Conservation (phyloP, 176 grass and related monocot genomes). For the Rhynchospora pubera region DNA sequence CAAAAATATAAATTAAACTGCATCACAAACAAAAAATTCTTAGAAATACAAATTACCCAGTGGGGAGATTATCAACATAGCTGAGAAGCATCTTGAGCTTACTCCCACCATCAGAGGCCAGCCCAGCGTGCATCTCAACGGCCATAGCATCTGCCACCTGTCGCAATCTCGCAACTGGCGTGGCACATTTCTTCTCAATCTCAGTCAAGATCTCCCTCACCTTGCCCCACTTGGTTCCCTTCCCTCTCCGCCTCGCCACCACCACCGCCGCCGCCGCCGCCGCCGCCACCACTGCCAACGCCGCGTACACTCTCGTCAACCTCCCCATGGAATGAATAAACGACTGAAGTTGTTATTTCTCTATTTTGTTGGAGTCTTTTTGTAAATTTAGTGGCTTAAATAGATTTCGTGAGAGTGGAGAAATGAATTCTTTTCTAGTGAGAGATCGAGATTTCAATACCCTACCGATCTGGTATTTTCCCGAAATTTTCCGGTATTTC, state of each 20-base stretch:
- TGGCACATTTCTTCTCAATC: conserved; percentile 40
- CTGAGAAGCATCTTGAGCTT: conserved; percentile 81
- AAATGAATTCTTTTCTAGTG: neutral
- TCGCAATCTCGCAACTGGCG: conserved; percentile 42
- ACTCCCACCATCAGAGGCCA: conserved; percentile 43
- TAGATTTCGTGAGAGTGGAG: neutral
- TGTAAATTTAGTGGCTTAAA: neutral
- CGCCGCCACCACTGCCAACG: conserved; percentile 18
- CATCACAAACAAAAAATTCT: neutral
- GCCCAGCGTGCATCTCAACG: conserved; percentile 63
- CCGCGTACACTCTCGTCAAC: conserved; percentile 38
- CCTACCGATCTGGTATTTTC: no score
- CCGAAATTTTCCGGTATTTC: no score
- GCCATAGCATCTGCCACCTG: conserved; percentile 75
- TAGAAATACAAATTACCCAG: conserved; percentile 38
- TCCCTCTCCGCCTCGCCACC: conserved; percentile 28
- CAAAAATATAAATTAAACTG: neutral
- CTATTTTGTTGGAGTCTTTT: neutral
- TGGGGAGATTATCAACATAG: conserved; percentile 71
- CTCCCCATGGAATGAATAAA: neutral
- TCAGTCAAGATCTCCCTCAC: conserved; percentile 32
- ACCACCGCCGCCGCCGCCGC: conserved; percentile 19
- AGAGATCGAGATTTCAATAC: no score
- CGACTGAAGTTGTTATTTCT: neutral
- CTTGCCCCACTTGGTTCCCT: conserved; percentile 30